phyloP scores from a whole-genome alignment of 2,329 filamentous ascomycete species.

The Chrysoporthe puriensis region DNA sequence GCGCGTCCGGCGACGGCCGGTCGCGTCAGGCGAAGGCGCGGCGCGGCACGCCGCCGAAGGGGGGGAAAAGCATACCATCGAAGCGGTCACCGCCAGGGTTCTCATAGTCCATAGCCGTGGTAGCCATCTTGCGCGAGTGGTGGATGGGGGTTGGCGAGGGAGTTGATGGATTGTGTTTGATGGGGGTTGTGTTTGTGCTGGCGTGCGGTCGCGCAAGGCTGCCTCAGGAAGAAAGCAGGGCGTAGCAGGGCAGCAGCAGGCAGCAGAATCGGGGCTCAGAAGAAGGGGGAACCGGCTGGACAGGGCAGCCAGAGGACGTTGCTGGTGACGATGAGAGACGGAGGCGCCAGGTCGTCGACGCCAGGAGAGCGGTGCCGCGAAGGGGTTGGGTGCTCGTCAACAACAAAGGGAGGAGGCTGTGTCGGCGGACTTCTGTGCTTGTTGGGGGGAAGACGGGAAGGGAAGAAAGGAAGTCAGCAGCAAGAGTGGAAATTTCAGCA shows the following conservation, averaged over 20 bases:
- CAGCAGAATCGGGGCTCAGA: not conserved
- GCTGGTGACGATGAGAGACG: not conserved
- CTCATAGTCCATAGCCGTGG: constrained; percentile 72
- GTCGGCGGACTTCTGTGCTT: not conserved
- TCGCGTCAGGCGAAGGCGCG: constrained; percentile 5
- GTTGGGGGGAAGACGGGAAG: constrained; percentile 2
- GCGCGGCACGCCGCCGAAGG: constrained; percentile 13
- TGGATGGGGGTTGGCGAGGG: not conserved
- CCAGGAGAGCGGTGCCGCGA: not conserved
- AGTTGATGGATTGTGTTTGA: not conserved
- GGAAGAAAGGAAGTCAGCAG: constrained; percentile 7
- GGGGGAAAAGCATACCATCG: constrained; percentile 55
- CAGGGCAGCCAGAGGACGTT: too few species aligned
- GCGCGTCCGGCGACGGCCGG: not conserved
- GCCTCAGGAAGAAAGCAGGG: not conserved
- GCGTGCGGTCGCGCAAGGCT: not conserved
- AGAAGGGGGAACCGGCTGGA: not conserved
- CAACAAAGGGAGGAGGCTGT: not conserved
- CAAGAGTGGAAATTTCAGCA: constrained; percentile 16
- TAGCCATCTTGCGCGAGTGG: constrained; percentile 54
- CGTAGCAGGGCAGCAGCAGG: not conserved
- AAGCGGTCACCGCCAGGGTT: constrained; percentile 69
- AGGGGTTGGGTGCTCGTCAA: not conserved
- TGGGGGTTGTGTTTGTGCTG: not conserved
- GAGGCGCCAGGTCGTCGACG: not conserved